These are phyloP conservation scores for Glycine tomentella DNA, from an alignment of 306 rosid genomes.

Conservation along the genomic window DNA sequence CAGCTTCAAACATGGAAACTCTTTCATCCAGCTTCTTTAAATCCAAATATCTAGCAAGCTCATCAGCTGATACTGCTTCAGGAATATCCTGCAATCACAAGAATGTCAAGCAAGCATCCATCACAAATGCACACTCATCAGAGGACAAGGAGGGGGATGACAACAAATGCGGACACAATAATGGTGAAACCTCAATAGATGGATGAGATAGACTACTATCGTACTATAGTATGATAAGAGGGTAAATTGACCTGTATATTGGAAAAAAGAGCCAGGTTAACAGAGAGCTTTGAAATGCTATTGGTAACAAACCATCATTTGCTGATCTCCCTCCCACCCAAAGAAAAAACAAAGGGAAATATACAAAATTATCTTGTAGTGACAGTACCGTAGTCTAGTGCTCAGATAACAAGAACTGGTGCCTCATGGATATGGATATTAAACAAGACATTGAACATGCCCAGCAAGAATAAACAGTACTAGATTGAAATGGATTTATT, in stretches of 20 bases:
- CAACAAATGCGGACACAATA: slow-evolving; percentile 27
- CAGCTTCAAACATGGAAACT: slow-evolving; percentile 93
- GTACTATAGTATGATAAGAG: slow-evolving; percentile 20
- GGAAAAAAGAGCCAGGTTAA: slow-evolving; percentile 9
- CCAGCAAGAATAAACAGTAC: too few relatives aligned
- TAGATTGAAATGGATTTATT: too few relatives aligned
- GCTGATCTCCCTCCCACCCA: too few relatives aligned
- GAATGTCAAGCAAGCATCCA: slow-evolving; percentile 27
- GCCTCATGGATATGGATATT: too few relatives aligned
- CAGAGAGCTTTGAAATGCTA: slow-evolving; percentile 27
- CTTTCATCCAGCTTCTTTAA: slow-evolving; percentile 97
- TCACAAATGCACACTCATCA: slow-evolving; percentile 8
- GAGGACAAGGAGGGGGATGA: slow-evolving; percentile 4
- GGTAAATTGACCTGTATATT: neutral
- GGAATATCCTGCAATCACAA: slow-evolving; percentile 74
- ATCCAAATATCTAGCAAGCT: slow-evolving; percentile 86
- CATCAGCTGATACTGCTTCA: slow-evolving; percentile 86
- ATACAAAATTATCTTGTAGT: too few relatives aligned
- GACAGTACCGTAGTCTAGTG: too few relatives aligned
- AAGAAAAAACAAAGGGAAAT: too few relatives aligned
- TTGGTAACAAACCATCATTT: slow-evolving; percentile 35
- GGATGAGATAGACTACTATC: slow-evolving; percentile 17
- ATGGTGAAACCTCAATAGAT: slow-evolving; percentile 21
- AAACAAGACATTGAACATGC: too few relatives aligned
- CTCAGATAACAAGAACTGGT: too few relatives aligned